phyloP scores from a whole-genome alignment of 495 filamentous ascomycete species.

The Entonaema liquescens region DNA sequence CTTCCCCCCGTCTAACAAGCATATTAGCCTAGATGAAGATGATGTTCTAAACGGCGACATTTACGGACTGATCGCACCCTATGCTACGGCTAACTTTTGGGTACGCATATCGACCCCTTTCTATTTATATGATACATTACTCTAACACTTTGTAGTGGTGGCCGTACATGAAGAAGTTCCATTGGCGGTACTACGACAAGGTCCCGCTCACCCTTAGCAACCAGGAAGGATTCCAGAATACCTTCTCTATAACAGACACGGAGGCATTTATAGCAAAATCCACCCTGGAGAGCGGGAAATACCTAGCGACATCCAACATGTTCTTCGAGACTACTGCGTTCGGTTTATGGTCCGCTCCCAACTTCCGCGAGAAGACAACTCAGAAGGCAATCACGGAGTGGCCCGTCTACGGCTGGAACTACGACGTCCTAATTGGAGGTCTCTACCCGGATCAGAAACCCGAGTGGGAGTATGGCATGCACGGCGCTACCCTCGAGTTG shows the following conservation, averaged over 20 bases:
- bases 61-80: conserved; percentile 58
- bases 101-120: conserved; percentile 26
- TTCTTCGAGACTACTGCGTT: conserved; percentile 59
- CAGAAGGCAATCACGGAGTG: conserved; percentile 50
- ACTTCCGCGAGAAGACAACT: conserved; percentile 61
- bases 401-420: conserved; percentile 62
- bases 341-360: conserved; percentile 54
- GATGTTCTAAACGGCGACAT: conserved; percentile 59
- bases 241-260: conserved; percentile 57
- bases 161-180: conserved; percentile 59
- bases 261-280: conserved; percentile 53
- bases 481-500: conserved; percentile 58
- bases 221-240: conserved; percentile 61
- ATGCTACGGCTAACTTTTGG: conserved; percentile 61
- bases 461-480: conserved; percentile 59
- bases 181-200: conserved; percentile 60
- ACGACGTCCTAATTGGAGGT: conserved; percentile 60
- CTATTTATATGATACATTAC: background rate
- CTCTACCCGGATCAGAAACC: conserved; percentile 58
- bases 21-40: conserved; percentile 50
- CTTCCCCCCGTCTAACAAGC: conserved; percentile 10
- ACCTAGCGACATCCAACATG: conserved; percentile 58
- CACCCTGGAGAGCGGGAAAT: conserved; percentile 58
- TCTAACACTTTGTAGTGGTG: conserved; percentile 52
- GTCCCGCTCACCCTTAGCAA: conserved; percentile 49